Conservation (phyloP, 768 basidiomycete species). For the Trametes elegans region DNA sequence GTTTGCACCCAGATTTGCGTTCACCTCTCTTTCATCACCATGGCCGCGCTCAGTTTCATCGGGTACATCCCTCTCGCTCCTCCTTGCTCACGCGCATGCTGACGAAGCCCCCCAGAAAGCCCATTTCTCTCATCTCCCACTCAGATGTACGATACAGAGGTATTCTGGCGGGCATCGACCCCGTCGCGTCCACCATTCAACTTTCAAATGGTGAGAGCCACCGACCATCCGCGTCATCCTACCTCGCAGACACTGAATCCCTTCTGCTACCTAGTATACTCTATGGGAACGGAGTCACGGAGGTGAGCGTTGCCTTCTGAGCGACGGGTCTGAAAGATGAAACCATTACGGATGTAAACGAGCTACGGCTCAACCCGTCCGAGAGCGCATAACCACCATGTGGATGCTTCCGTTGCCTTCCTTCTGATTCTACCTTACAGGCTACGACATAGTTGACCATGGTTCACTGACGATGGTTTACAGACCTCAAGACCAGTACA, state of each 20-base stretch:
- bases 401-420: slow-evolving; percentile 69
- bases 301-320: slow-evolving; percentile 47
- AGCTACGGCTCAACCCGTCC: slow-evolving; percentile 34
- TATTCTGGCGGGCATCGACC: slow-evolving; percentile 84
- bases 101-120: slow-evolving; percentile 52
- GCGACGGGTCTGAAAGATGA: slow-evolving; percentile 30
- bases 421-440: slow-evolving; percentile 41
- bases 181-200: slow-evolving; percentile 81
- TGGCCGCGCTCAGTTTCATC: slow-evolving; percentile 71
- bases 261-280: no score
- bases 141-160: slow-evolving; percentile 90
- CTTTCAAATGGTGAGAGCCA: slow-evolving; percentile 70
- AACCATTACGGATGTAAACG: slow-evolving; percentile 40
- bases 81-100: slow-evolving; percentile 4
- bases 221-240: no score
- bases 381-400: slow-evolving; percentile 46
- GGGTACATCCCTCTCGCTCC: slow-evolving; percentile 43
- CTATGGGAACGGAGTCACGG: slow-evolving; percentile 86
- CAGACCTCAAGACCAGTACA: slow-evolving; percentile 74
- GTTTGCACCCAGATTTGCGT: slow-evolving; percentile 4
- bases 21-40: slow-evolving; percentile 31
- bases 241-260: no score
- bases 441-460: not conserved
- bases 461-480: slow-evolving; percentile 25
- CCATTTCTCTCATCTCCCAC: slow-evolving; percentile 87